Evolutionary conservation across 176 grass and related monocot species (phyloP).

Genomic region (Phoenix roebelenii): DNA sequence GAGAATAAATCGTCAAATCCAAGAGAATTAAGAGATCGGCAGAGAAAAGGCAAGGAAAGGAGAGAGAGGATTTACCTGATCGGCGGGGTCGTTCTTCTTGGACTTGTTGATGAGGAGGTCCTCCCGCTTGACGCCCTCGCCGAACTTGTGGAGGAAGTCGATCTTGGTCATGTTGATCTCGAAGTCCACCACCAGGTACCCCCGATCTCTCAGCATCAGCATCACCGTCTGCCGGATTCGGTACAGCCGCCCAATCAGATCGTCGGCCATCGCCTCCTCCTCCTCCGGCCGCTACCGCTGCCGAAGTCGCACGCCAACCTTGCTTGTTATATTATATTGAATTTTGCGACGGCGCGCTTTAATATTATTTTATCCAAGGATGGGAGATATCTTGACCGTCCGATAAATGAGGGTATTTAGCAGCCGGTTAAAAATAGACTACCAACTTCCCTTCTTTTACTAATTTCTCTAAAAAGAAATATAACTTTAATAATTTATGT

Average conservation of each 20-base stretch:
- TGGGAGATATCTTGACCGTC: too few relatives aligned
- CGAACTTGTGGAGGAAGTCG: constrained; percentile 77
- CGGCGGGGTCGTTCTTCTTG: constrained; percentile 65
- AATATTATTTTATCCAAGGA: too few relatives aligned
- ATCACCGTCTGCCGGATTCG: constrained; percentile 85
- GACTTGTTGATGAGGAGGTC: constrained; percentile 90
- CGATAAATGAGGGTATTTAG: too few relatives aligned
- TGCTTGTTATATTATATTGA: too few relatives aligned
- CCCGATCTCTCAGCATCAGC: constrained; percentile 86
- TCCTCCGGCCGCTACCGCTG: constrained; percentile 1
- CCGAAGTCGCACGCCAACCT: too few relatives aligned
- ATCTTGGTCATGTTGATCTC: constrained; percentile 56
- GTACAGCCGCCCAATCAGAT: constrained; percentile 30
- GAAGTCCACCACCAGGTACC: constrained; percentile 80
- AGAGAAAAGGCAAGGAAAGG: not conserved
- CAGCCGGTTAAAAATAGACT: too few relatives aligned
- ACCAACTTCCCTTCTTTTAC: too few relatives aligned
- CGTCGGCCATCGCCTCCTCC: constrained; percentile 25
- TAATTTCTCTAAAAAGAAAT: too few relatives aligned
- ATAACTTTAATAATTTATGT: too few relatives aligned
- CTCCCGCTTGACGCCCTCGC: constrained; percentile 69
- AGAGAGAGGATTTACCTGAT: constrained; percentile 38
- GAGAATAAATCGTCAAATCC: too few relatives aligned
- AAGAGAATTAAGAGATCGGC: too few relatives aligned
- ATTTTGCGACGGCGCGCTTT: too few relatives aligned